A percentile compares a stretch with the other conserved stretches of the same genome.
phyloP scores from a whole-genome alignment of 2,329 filamentous ascomycete genomes.

The Cyphellophora europaea region DNA sequence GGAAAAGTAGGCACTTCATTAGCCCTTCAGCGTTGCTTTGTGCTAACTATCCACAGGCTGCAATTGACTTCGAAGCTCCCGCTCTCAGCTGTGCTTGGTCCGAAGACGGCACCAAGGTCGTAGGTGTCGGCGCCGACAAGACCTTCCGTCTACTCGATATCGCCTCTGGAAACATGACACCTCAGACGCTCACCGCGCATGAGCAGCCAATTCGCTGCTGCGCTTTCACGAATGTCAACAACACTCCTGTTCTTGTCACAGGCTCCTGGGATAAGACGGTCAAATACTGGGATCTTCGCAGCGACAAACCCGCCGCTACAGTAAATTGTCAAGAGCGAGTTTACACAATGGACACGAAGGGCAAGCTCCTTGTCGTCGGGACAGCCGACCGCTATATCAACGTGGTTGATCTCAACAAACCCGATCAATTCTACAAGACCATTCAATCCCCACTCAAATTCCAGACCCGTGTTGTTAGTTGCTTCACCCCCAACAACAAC shows the following conservation, averaged over 20 bases:
- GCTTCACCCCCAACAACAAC: conserved; percentile 72
- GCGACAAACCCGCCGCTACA: conserved; percentile 34
- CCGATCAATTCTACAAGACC: conserved; percentile 88
- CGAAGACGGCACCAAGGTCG: conserved; percentile 83
- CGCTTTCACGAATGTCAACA: conserved; percentile 64
- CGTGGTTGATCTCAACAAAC: conserved; percentile 81
- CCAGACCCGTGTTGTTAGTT: conserved; percentile 92
- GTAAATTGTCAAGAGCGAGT: conserved; percentile 44
- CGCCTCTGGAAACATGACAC: conserved; percentile 39
- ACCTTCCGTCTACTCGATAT: conserved; percentile 82
- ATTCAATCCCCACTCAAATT: conserved; percentile 94
- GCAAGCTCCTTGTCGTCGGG: conserved; percentile 80
- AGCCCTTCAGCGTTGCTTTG: conserved; percentile 21
- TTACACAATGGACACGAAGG: conserved; percentile 85
- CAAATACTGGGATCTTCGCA: conserved; percentile 48
- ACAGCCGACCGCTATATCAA: conserved; percentile 96
- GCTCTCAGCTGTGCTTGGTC: conserved; percentile 82
- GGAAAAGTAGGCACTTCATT: conserved; percentile 84
- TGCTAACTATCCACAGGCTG: no score
- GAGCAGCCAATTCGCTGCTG: conserved; percentile 69
- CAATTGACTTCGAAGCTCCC: conserved; percentile 68
- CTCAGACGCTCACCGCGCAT: conserved; percentile 62
- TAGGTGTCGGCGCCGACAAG: conserved; percentile 84
- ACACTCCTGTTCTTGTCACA: conserved; percentile 75
- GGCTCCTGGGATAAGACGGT: conserved; percentile 57